phyloP scores from a whole-genome alignment of 106 monocot species.

The Dendrobium huoshanense region DNA sequence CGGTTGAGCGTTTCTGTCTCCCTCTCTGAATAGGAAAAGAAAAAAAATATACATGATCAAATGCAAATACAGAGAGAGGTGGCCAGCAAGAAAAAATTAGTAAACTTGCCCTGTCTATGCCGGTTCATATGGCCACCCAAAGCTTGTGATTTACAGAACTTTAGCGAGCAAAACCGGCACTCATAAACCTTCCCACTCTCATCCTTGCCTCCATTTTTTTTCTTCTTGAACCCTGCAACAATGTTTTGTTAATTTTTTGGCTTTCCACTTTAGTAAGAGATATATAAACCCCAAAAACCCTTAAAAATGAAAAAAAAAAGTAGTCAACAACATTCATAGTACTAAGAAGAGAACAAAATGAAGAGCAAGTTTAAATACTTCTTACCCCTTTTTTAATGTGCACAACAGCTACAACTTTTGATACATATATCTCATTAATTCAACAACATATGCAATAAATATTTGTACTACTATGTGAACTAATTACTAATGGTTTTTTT shows the following conservation, averaged over 20 bases:
- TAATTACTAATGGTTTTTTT: no score
- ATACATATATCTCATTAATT: no score
- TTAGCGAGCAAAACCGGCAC: constrained; percentile 93
- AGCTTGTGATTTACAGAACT: constrained; percentile 97
- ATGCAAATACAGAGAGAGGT: neutral
- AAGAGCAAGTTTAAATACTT: no score
- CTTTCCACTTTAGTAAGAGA: neutral
- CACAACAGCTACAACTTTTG: no score
- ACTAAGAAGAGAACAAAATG: no score
- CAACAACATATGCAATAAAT: no score
- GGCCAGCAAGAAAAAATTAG: no score
- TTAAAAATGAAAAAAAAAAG: no score
- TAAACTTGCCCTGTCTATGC: constrained; percentile 76
- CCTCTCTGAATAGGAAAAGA: constrained; percentile 44
- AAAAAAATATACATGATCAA: neutral
- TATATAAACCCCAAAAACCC: neutral
- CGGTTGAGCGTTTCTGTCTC: constrained; percentile 97
- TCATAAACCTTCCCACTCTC: constrained; percentile 78
- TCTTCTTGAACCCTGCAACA: constrained; percentile 56
- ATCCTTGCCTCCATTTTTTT: constrained; percentile 71
- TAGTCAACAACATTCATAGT: neutral
- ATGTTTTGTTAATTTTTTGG: neutral
- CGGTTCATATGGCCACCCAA: constrained; percentile 98
- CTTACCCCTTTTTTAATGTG: no score
- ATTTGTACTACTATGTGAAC: no score